Conservation (phyloP, 495 filamentous ascomycete species). For the Cudoniella acicularis region DNA sequence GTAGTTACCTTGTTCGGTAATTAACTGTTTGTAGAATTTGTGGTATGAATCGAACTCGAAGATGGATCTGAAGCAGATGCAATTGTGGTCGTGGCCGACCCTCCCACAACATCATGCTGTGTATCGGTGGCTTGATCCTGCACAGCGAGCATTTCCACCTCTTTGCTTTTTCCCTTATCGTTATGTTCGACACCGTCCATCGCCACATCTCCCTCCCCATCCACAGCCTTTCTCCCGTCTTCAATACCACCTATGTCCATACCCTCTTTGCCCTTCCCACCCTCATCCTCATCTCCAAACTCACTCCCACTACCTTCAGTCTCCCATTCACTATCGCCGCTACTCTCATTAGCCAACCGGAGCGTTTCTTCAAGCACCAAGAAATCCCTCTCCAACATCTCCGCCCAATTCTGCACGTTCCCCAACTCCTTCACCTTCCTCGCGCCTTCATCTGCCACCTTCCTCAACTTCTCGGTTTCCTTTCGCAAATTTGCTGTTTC, state of each 20-base stretch:
- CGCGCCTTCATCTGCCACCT: conserved; percentile 63
- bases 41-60: conserved; percentile 19
- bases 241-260: conserved; percentile 8
- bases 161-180: conserved; percentile 13
- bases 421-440: conserved; percentile 86
- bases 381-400: conserved; percentile 90
- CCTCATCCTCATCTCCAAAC: conserved; percentile 14
- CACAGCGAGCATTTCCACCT: not conserved
- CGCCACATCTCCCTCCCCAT: conserved; percentile 21
- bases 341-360: conserved; percentile 45
- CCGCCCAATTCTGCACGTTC: conserved; percentile 97
- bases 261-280: conserved; percentile 22
- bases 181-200: conserved; percentile 10
- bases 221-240: not conserved
- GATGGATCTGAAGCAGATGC: conserved; percentile 16
- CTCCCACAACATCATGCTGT: conserved; percentile 9
- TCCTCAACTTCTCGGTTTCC: conserved; percentile 68
- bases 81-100: conserved; percentile 16
- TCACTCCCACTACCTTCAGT: conserved; percentile 24
- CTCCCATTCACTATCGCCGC: conserved; percentile 30
- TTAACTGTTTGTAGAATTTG: conserved; percentile 13
- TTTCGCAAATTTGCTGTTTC: conserved; percentile 62
- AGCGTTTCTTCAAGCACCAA: conserved; percentile 84
- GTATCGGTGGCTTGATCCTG: not conserved
- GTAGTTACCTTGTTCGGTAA: too few species aligned